Base-by-base conservation (phyloP, 306 rosid species). In the Pyrus betulifolia region DNA sequence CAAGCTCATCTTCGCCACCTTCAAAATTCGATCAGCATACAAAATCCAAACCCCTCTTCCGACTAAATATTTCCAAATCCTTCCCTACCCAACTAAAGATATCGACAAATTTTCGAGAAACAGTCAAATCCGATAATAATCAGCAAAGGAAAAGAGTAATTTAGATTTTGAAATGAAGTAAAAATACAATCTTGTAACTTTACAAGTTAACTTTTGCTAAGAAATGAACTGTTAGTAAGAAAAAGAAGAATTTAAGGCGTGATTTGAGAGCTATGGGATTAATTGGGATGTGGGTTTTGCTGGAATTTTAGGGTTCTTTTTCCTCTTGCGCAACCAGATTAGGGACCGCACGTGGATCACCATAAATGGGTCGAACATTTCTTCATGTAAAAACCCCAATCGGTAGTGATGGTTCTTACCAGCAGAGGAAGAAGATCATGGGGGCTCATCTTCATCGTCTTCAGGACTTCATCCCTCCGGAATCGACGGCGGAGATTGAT, bases 1-100 rank as follows among this genome's bases (percentile, higher is more conserved):
- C 44, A 95, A 78, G 78, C 92, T 90, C 97, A 95, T 92, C 87
- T 88, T 91, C 82, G 89, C 93, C 93, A 88, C 89, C 78, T 87
- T 83, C 65, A 54, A 70, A 58, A 28, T 44, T 40, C 25, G 76
- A 44, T 21, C 63, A 44, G 58, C 7, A 27, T 71, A 46, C 75
- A 49, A 74, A 78, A 63, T 11, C 66, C 76, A 78, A 78, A 69
- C 9, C 70, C 72, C 70, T 23, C 18, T 73, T 51, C 23, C 42
- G 23, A 70, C 40, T 74, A 28, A 69, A 52, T 0, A 14, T 17
- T 6, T 6, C n/a, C 58, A 52, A 52, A 52, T 17, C 8, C 21
- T 17, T 52, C 21, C 58, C 7, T 52, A 52, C 18, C 18, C 18
- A 52, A 6, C 21, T 14, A 14, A n/a, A 58, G 13, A 51, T 51